Evolutionary conservation across 768 basidiomycete genomes (phyloP).

Genomic region (Clitopilus hobsonii): DNA sequence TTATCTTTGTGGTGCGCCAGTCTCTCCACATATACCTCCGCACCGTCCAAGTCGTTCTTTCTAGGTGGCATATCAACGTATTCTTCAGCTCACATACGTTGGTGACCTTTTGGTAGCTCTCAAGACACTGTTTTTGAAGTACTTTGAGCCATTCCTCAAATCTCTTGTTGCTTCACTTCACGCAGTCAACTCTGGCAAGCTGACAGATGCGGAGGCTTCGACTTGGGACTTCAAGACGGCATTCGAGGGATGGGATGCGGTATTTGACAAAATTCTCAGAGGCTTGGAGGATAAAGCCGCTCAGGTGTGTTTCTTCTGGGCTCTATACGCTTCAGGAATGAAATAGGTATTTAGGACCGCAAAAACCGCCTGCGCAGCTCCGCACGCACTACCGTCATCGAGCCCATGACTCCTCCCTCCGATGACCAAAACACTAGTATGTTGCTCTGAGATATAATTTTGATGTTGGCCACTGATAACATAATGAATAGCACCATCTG

Average conservation of each 20-base stretch:
- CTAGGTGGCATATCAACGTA: constrained; percentile 94
- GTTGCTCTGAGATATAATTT: constrained; percentile 8
- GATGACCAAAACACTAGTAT: constrained; percentile 60
- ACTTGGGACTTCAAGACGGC: constrained; percentile 68
- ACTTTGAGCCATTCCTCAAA: constrained; percentile 80
- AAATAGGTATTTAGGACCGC: constrained; percentile 49
- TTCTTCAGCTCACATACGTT: constrained; percentile 91
- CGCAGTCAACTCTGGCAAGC: constrained; percentile 45
- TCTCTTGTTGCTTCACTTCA: constrained; percentile 83
- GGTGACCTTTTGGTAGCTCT: constrained; percentile 80
- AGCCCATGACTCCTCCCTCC: constrained; percentile 45
- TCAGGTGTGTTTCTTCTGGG: constrained; percentile 35
- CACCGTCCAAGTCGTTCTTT: not conserved
- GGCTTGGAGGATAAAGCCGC: constrained; percentile 74
- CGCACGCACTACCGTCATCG: constrained; percentile 20
- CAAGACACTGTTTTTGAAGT: constrained; percentile 80
- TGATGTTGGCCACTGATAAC: not conserved
- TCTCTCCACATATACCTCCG: constrained; percentile 4
- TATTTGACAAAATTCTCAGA: constrained; percentile 74
- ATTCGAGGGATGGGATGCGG: constrained; percentile 75
- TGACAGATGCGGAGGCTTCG: constrained; percentile 30
- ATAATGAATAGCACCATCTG: constrained; percentile 35
- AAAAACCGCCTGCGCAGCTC: constrained; percentile 53
- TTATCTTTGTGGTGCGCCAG: constrained; percentile 88
- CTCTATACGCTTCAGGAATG: constrained; percentile 1